phyloP scores from a whole-genome alignment of 2,329 filamentous ascomycete genomes.

The Ceratocystis ficicola region DNA sequence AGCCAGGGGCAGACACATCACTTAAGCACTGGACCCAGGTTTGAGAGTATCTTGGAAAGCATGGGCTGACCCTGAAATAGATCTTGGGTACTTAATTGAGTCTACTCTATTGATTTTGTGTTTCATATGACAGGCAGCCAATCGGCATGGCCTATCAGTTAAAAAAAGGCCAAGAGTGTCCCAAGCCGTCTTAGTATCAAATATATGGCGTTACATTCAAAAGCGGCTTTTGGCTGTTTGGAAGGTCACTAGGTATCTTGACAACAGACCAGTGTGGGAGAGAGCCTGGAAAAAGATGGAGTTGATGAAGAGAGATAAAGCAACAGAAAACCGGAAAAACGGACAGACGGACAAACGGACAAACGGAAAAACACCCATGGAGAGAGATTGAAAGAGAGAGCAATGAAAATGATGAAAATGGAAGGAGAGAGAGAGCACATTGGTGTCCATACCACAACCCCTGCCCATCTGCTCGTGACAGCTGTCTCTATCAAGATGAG shows the following conservation, averaged over 20 bases:
- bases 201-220: conserved; percentile 2
- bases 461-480: not conserved
- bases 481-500: conserved; percentile 7
- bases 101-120: not conserved
- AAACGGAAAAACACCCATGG: no score
- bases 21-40: not conserved
- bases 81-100: conserved; percentile 1
- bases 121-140: not conserved
- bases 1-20: no score
- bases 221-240: not conserved
- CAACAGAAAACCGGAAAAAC: no score
- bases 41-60: not conserved
- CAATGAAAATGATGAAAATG: not conserved
- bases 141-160: not conserved
- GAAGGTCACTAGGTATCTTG: not conserved
- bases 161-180: not conserved
- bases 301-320: no score
- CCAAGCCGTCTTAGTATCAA: not conserved
- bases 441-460: not conserved
- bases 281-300: no score
- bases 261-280: no score
- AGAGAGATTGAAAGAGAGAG: not conserved
- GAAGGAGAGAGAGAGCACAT: not conserved
- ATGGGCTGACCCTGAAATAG: not conserved
- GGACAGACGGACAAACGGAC: no score